phyloP scores from a whole-genome alignment of 2,329 filamentous ascomycete species.

The Trichoderma sp. region DNA sequence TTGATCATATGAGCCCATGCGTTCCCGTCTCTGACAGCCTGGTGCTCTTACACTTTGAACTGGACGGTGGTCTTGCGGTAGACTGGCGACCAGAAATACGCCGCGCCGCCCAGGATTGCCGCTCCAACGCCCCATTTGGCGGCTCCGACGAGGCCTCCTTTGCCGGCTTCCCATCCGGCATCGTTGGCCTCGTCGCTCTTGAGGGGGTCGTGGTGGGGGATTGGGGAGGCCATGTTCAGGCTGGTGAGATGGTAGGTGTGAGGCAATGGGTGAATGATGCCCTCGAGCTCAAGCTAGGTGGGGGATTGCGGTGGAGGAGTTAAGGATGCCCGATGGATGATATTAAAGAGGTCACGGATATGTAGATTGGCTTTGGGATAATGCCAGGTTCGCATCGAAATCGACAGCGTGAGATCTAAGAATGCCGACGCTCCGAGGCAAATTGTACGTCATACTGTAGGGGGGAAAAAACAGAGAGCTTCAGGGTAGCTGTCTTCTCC shows the following conservation, averaged over 20 bases:
- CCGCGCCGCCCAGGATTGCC: conserved; percentile 63
- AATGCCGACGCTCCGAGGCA: conserved; percentile 10
- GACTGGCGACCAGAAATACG: conserved; percentile 66
- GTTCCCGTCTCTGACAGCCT: neutral
- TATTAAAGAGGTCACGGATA: neutral
- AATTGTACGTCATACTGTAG: conserved; percentile 25
- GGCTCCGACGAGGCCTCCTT: conserved; percentile 67
- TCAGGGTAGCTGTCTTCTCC: conserved; percentile 26
- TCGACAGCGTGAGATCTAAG: conserved; percentile 9
- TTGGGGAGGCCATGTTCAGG: neutral
- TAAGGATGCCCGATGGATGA: neutral
- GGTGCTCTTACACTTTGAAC: conserved; percentile 67
- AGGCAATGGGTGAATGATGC: neutral
- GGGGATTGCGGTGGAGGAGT: neutral
- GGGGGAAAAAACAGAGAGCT: conserved; percentile 26
- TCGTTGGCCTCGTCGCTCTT: conserved; percentile 67
- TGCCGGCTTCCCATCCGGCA: conserved; percentile 71
- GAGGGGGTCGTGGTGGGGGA: conserved; percentile 54
- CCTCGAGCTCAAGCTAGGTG: neutral
- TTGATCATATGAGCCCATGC: neutral
- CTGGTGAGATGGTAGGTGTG: neutral
- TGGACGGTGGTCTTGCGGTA: conserved; percentile 74
- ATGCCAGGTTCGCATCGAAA: conserved; percentile 11
- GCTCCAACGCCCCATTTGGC: conserved; percentile 72
- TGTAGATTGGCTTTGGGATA: neutral